Evolutionary conservation across 1,284 basidiomycete species (phyloP), one percentile per base, ranked within the genome.

Genomic region (Trametes versicolor): DNA sequence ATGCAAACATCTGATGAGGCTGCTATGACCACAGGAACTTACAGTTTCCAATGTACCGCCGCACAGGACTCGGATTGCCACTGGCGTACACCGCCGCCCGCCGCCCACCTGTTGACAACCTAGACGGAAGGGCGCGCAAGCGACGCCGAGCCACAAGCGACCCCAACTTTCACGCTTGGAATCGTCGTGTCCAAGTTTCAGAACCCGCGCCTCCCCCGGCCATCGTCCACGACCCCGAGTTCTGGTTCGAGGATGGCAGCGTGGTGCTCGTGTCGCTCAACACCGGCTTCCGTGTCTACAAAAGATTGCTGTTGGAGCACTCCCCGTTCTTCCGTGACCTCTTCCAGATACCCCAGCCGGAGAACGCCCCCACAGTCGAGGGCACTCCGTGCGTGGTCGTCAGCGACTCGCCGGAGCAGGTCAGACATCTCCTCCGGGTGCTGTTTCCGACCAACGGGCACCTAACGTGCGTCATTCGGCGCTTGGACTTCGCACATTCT

Each of bases 171-270:
- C 41, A 17, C 8, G 10, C 45, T 48, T 48, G 45, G 45, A 25
- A 10, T 8, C n/a, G 56, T 47, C 29, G 62, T 34, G 5, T 74
- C 72, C 53, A 61, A 67, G n/a, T 71, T 74, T 0, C 67, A 71
- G 57, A 64, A 51, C 29, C 58, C 67, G 27, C n/a, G 71, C 21
- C 63, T 74, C 12, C 29, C 59, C 4, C 59, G 63, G 17, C 66
- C 68, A 45, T 75, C 71, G 2, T 53, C 62, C 10, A 65, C 74
- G 21, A 72, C 75, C 52, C 62, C 57, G 48, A 64, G 10, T 37
- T 71, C 15, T 72, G 70, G 70, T 63, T 45, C 32, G 50, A 62
- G 15, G 71, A 73, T 49, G 72, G 72, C 12, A 73, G 66, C 41
- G 47, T 73, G 21, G 51, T 73, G 12, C 63, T 73, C 9, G 15